These are phyloP conservation scores for Coemansia sp. DNA, from an alignment of 192 early-diverging fungal species.

Conservation along the genomic window DNA sequence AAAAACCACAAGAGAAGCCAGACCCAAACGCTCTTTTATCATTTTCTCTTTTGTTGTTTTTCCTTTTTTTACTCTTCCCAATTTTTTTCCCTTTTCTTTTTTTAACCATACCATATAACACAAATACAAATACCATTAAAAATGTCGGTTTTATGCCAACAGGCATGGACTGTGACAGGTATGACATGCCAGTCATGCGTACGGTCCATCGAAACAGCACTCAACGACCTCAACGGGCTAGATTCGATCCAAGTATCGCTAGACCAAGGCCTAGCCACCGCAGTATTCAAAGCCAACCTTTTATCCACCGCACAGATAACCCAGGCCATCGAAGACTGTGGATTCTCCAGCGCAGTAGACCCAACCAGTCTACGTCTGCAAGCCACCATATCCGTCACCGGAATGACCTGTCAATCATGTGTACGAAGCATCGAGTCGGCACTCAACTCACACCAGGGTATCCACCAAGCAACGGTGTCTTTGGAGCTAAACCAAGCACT, in stretches of 20 bases:
- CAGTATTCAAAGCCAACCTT: conserved; percentile 53
- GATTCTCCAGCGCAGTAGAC: conserved; percentile 53
- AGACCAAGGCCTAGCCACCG: conserved; percentile 49
- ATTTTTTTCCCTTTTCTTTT: conserved; percentile 1
- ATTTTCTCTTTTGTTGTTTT: conserved; percentile 7
- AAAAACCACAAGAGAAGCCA: neutral
- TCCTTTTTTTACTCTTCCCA: neutral
- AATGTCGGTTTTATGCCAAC: conserved; percentile 1
- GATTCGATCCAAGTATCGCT: conserved; percentile 55
- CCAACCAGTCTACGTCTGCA: neutral
- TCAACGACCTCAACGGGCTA: conserved; percentile 56
- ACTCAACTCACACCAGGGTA: conserved; percentile 55
- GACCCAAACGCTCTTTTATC: neutral
- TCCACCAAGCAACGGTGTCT: conserved; percentile 59
- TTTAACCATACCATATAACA: neutral
- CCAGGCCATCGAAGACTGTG: conserved; percentile 59
- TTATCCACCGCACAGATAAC: conserved; percentile 30
- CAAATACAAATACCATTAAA: neutral
- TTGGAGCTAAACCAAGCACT: conserved; percentile 58
- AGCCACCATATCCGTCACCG: conserved; percentile 42
- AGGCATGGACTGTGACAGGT: conserved; percentile 42
- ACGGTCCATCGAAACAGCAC: conserved; percentile 59
- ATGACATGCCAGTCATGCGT: conserved; percentile 84
- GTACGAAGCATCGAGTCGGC: conserved; percentile 69
- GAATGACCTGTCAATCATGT: conserved; percentile 89